A percentile compares a stretch with the other conserved stretches of the same genome.
Conservation (phyloP, 139 green algal species). For the Chlorella sp. region DNA sequence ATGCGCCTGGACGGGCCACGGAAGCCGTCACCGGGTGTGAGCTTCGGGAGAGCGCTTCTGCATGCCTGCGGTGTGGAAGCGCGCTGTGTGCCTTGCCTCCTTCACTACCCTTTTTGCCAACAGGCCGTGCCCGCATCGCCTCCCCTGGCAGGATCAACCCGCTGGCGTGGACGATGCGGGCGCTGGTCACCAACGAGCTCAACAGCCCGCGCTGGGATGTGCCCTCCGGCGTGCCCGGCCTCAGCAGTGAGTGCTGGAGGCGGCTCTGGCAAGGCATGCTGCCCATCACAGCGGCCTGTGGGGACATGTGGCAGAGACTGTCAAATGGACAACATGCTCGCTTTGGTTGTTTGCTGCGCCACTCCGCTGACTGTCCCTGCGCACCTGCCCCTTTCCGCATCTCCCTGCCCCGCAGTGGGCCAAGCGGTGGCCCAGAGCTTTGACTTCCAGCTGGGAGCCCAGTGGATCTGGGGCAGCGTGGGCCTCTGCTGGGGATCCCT, state of each 20-base stretch:
- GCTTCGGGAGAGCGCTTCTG: not conserved
- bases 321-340: too few species aligned
- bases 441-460: constrained; percentile 55
- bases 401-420: not conserved
- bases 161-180: constrained; percentile 19
- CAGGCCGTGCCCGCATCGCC: too few species aligned
- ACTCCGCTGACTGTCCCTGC: not conserved
- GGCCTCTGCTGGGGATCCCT: constrained; percentile 43
- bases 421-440: constrained; percentile 41
- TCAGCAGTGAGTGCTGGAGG: too few species aligned
- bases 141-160: constrained; percentile 14
- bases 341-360: too few species aligned
- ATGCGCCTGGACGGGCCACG: too few species aligned
- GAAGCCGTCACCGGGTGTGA: not conserved
- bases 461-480: constrained; percentile 70
- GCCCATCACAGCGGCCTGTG: too few species aligned
- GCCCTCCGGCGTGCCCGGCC: not conserved
- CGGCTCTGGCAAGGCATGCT: too few species aligned
- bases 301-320: too few species aligned
- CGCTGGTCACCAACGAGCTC: constrained; percentile 41
- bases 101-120: not conserved
- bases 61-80: not conserved
- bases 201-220: constrained; percentile 25
- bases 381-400: not conserved
- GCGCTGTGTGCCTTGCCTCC: not conserved